These are phyloP conservation scores for Apiosordaria backusii DNA, from an alignment of 495 filamentous ascomycete genomes.

Conservation along the genomic window DNA sequence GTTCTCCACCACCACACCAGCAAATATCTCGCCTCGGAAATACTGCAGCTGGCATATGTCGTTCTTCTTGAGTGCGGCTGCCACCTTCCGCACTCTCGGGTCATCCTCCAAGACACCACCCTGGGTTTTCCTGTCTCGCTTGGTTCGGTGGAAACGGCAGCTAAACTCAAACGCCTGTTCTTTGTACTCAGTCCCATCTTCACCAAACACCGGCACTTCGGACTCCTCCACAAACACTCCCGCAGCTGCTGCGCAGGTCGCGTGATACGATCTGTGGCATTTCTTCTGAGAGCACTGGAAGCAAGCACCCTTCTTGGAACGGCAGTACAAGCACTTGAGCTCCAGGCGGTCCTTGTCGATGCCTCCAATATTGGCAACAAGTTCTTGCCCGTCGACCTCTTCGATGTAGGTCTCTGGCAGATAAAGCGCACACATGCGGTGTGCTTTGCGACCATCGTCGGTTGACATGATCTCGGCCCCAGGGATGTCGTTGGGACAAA, in stretches of 20 bases:
- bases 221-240: conserved; percentile 88
- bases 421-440: conserved; percentile 85
- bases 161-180: conserved; percentile 85
- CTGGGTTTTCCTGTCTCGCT: conserved; percentile 68
- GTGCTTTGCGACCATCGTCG: conserved; percentile 81
- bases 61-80: conserved; percentile 61
- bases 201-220: conserved; percentile 77
- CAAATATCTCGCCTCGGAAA: conserved; percentile 80
- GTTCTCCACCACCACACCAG: conserved; percentile 84
- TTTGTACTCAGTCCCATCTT: conserved; percentile 88
- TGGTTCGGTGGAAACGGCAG: conserved; percentile 89
- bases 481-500: conserved; percentile 90
- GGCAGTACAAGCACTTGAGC: conserved; percentile 91
- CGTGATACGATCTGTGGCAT: conserved; percentile 90
- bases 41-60: conserved; percentile 89
- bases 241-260: conserved; percentile 86
- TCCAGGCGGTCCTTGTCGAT: conserved; percentile 86
- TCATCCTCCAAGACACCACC: conserved; percentile 66
- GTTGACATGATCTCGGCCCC: conserved; percentile 81
- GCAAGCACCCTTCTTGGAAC: conserved; percentile 86
- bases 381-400: conserved; percentile 61
- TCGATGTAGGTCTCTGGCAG: conserved; percentile 91
- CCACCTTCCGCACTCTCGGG: conserved; percentile 64
- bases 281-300: conserved; percentile 97
- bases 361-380: conserved; percentile 68